Evolutionary conservation across 2,329 filamentous ascomycete genomes (phyloP), one percentile per base, ranked within the genome.

Genomic region (Pseudogymnoascus verrucosus): DNA sequence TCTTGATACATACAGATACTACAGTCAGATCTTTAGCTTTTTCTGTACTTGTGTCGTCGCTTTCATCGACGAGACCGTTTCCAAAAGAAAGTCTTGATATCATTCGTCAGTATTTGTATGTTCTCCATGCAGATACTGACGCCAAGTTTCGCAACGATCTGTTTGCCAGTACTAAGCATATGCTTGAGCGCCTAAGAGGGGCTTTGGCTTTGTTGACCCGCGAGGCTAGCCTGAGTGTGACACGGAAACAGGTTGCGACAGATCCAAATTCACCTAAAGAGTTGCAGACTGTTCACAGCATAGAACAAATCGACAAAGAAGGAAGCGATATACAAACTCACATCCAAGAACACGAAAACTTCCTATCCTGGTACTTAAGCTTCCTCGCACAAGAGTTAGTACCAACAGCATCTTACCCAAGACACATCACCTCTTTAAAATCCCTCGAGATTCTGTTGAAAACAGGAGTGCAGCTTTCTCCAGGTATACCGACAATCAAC

Each of bases 341-440:
- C 16, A 71, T 84, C 42, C 68, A 75, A 34, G 79, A 78, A 65
- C 89, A 87, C 69, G 75, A 83, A 36, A 74, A 77, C 0, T 96
- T 96, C 70, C 68, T 96, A n/a, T 72, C 74, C 1, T 93, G 89
- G 86, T 96, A 93, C 71, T 70, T 90, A 1, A 71, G 77, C 1
- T 95, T 96, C 68, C 75, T 97, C 5, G 81, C 85, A 62, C 78
- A 79, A 39, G 92, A 98, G 69, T 78, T 99, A 21, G 83, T 85
- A 2, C 87, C 92, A 2, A 93, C 89, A 0, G 86, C 90, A 14
- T 95, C 93, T 10, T 99, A 98, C 71, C 93, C 96, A 72, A 85
- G 92, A 5, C 93, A 96, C 69, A 89, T 93, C 57, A 90, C 89
- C 1, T 86, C 91, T 1, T 75, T 98, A 4, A 91, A 88, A 70